Base-by-base conservation (phyloP, 148 eudicot species). In the Camellia granthamiana region DNA sequence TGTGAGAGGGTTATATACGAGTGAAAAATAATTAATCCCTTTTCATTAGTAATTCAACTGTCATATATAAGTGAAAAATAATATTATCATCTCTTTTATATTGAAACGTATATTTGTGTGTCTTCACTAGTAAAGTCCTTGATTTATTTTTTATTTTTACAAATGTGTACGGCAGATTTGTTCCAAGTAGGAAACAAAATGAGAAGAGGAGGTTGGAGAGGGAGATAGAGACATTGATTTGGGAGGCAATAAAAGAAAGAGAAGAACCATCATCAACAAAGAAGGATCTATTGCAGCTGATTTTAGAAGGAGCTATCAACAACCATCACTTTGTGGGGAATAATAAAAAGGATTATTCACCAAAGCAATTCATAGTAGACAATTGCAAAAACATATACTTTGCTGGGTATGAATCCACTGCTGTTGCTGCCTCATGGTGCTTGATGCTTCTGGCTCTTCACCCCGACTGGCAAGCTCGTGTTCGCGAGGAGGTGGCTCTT, bases 371-470 rank as follows among this genome's bases (percentile, higher is more conserved):
- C 78, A 90, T 94, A 15, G 88, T 94, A 18, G 98, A 94, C 77
- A 94, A 94, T 78, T 94, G 98, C 79, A 92, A 94, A 86, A 94
- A 92, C 88, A 90, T 94, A 18, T 94, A 94, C 81, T 92, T 94
- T 77, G 98, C 98, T 1, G 98, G 98, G 2, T 94, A 94, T 12
- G 98, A 94, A 80, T 87, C 98, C 54, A 94, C 97, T 0, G 93
- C 94, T 15, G 91, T 91, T 10, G 91, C 97, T n/a, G 91, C 92
- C 1, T 90, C 98, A 5, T 94, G 98, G 98, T 94, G 98, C 88
- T 78, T 92, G 80, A 92, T 94, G 92, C 72, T 94, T 15, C 80
- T 94, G 5, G 94, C 97, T 13, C 70, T 87, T 65, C 87, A 94
- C 69, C 97, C 97, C 7, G 91, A 94, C 10, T 94, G 98, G 98